Percentiles rank a stretch among this genome's conserved stretches.
Conservation (phyloP, 805 yeast genomes). For the Geotrichum ghanense region DNA sequence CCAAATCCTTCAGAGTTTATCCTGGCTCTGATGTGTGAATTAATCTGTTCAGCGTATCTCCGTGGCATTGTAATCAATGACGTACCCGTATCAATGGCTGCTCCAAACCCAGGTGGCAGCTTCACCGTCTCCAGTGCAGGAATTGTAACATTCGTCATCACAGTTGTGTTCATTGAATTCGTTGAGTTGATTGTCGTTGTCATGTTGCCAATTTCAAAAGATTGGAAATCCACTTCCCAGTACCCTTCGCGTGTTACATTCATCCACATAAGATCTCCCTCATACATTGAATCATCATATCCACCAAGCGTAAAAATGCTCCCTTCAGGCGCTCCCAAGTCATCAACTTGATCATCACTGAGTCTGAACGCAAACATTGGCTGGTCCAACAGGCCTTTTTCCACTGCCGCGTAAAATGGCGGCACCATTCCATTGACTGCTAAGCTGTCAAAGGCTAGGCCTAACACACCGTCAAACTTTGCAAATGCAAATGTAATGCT, state of each 20-base stretch:
- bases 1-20: slow-evolving; percentile 20
- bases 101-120: slow-evolving; percentile 44
- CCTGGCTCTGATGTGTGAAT: slow-evolving; percentile 87
- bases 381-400: slow-evolving; percentile 65
- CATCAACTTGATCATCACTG: slow-evolving; percentile 43
- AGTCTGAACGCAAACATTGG: slow-evolving; percentile 79
- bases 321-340: slow-evolving; percentile 48
- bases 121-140: slow-evolving; percentile 30
- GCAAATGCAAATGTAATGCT: slow-evolving; percentile 95
- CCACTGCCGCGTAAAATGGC: slow-evolving; percentile 77
- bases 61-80: slow-evolving; percentile 88
- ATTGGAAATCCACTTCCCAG: slow-evolving; percentile 92
- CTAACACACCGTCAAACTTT: slow-evolving; percentile 90
- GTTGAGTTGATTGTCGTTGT: too few relatives aligned
- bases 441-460: slow-evolving; percentile 82
- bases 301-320: slow-evolving; percentile 94
- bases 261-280: slow-evolving; percentile 80
- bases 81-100: slow-evolving; percentile 95
- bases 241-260: slow-evolving; percentile 97
- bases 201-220: slow-evolving; percentile 81
- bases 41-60: slow-evolving; percentile 83
- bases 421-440: slow-evolving; percentile 83
- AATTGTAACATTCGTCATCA: too few relatives aligned
- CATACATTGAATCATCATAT: slow-evolving; percentile 56
- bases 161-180: too few relatives aligned